Evolutionary conservation across 2,329 filamentous ascomycete genomes (phyloP), one percentile per base, ranked within the genome.

Genomic region (Penicillium thymicola): DNA sequence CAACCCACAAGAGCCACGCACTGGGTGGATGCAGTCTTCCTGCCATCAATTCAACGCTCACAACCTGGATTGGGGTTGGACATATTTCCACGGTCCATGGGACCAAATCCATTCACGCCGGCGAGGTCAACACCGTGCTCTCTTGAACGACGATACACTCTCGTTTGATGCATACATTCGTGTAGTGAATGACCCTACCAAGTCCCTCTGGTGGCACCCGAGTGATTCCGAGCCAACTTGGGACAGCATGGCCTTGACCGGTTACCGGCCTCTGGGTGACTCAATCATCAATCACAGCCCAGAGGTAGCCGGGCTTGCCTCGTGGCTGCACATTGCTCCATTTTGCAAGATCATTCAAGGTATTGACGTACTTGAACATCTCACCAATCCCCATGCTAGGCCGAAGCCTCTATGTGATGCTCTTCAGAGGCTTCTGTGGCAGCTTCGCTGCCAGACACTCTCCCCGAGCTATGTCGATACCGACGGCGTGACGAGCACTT

Each of bases 21-120:
- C 83, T 5, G 78, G 82, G 55, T 81, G 80, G 67, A 79, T 78
- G 64, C 78, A 82, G 53, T 81, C 79, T 13, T 83, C 82, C 41
- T 76, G 79, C 45, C 83, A 86, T 67, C 82, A 84, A 54, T 87
- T 85, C 70, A 82, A 81, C 62, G 77, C 78, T 32, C 75, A 80
- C 50, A 83, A 82, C 41, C 71, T 83, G 13, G 85, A 87, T 62
- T 86, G 83, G 79, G 85, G 85, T 2, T 87, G 84, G 83, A 83
- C 82, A 34, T 80, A 84, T 56, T 87, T 85, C 67, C 79, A 82
- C 62, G 80, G 80, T 6, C 82, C 82, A 5, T 82, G 82, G 72
- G 81, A 82, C 58, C 78, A 85, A 43, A 83, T 87, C 48, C 79
- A 83, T 49, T 70, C 75, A 34, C 82, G 85, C n/a, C 78, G 80